These are phyloP conservation scores for Trichoderma erinaceum DNA, from an alignment of 495 filamentous ascomycete genomes.

Conservation along the genomic window DNA sequence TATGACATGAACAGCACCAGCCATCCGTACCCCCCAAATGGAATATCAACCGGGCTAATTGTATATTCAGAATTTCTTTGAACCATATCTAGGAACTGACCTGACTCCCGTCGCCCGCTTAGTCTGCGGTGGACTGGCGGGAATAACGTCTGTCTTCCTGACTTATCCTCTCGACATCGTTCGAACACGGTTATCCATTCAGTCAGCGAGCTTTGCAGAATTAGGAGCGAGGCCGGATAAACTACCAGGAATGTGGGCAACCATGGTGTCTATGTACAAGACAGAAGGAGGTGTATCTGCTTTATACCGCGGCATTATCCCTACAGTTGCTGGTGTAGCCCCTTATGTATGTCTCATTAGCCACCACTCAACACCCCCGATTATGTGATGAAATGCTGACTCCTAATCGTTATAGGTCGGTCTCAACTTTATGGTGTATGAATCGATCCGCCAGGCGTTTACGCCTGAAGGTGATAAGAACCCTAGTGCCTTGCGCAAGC, in stretches of 20 bases:
- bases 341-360: slow-evolving; percentile 65
- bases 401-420: slow-evolving; percentile 57
- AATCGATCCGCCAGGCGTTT: slow-evolving; percentile 73
- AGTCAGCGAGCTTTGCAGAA: slow-evolving; percentile 86
- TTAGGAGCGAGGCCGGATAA: slow-evolving; percentile 54
- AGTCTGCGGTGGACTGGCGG: slow-evolving; percentile 79
- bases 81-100: slow-evolving; percentile 60
- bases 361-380: neutral
- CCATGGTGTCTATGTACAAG: slow-evolving; percentile 77
- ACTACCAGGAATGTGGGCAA: slow-evolving; percentile 89
- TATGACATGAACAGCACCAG: neutral
- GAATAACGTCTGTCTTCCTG: slow-evolving; percentile 82
- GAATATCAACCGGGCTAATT: slow-evolving; percentile 17
- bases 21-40: neutral
- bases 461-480: slow-evolving; percentile 86
- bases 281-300: slow-evolving; percentile 79
- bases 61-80: slow-evolving; percentile 56
- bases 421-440: slow-evolving; percentile 97
- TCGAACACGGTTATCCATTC: slow-evolving; percentile 89
- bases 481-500: slow-evolving; percentile 70
- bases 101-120: slow-evolving; percentile 65
- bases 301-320: slow-evolving; percentile 86
- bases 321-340: slow-evolving; percentile 90
- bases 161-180: slow-evolving; percentile 91
- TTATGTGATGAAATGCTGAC: slow-evolving; percentile 23